Evolutionary conservation across 345 rosid species (phyloP), one percentile per base, ranked within the genome.

Genomic region (Hypericum androsaemum): DNA sequence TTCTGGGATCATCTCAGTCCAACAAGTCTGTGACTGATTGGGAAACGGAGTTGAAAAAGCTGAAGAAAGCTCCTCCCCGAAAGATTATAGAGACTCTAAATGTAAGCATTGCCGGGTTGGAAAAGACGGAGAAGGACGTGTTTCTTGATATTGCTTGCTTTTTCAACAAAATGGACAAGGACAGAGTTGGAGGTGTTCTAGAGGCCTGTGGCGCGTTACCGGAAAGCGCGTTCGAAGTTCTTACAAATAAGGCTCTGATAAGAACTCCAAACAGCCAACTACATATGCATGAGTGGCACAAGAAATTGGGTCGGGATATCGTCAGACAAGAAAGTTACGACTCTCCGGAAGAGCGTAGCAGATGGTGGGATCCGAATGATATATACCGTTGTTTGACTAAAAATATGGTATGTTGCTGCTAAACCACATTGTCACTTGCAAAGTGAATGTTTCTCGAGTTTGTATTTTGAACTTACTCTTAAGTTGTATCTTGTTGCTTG

Each of bases 361-460:
- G 73, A 16, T 11, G 70, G 37, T 35, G 56, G 37, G 47, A 39
- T 0, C n/a, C 37, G 0, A 7, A 51, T n/a, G 76, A 74, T 55
- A 56, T 67, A 3, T 41, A 54, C 42, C 66, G 50, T 14, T 59
- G 67, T 1, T 38, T 68, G 8, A 61, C 47, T 41, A 42, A 54
- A 13, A 65, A 64, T 11, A 55, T 38, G 57, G 77, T 68, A 36
- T 57, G 41, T n/a, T n/a, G n/a, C n/a, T n/a, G n/a, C n/a, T n/a
- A n/a, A n/a, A n/a, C n/a, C n/a, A n/a, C n/a, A n/a, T n/a, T n/a
- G n/a, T n/a, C n/a, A n/a, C n/a, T n/a, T n/a, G 1, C 6, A 5
- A 12, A 10, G 7, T 2, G 36, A 13, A 5, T 3, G 36, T n/a
- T 50, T 12, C 0, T 7, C 38, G 15, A 6, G 13, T 39, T 22